Percentiles rank a stretch among this genome's conserved stretches.
Conservation (phyloP, 2,329 filamentous ascomycete genomes). For the Colletotrichum noveboracense region DNA sequence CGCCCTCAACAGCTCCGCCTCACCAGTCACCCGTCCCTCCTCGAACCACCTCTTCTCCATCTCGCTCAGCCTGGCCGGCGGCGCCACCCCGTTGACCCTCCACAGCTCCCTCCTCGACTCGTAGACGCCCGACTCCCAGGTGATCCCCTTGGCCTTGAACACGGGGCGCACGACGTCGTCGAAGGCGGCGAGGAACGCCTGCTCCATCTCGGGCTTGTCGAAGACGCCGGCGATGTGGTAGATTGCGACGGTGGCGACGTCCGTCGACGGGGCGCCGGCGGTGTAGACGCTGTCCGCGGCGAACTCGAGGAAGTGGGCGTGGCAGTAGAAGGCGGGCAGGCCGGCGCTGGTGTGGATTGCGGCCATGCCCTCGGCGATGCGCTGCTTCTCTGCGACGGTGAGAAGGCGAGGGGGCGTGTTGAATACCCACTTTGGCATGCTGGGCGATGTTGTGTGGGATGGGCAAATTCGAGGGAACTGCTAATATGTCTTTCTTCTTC, state of each 20-base stretch:
- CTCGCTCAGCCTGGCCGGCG: not conserved
- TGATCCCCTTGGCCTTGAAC: not conserved
- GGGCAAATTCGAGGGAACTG: not conserved
- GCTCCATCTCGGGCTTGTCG: not conserved
- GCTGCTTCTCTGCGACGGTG: not conserved
- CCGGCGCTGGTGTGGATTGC: not conserved
- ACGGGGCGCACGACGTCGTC: not conserved
- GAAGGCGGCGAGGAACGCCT: not conserved
- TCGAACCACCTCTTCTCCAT: not conserved
- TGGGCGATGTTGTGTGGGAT: not conserved
- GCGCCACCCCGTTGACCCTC: not conserved
- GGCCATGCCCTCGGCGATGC: conserved; percentile 1
- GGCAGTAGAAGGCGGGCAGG: not conserved
- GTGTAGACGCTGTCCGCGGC: conserved; percentile 42
- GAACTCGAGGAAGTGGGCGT: conserved; percentile 24
- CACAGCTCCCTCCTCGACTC: conserved; percentile 1
- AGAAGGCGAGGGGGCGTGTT: not conserved
- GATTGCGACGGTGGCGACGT: not conserved
- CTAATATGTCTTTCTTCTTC: too few relatives aligned
- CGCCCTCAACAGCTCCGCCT: not conserved
- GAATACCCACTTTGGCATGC: conserved; percentile 8
- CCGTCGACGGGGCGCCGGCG: conserved; percentile 37
- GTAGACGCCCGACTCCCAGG: conserved; percentile 8
- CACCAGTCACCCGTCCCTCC: not conserved
- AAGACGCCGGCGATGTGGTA: not conserved